Percentiles rank a stretch among this genome's conserved stretches.
Conservation (phyloP, 306 rosid species). For the Pachyrhizus erosus region DNA sequence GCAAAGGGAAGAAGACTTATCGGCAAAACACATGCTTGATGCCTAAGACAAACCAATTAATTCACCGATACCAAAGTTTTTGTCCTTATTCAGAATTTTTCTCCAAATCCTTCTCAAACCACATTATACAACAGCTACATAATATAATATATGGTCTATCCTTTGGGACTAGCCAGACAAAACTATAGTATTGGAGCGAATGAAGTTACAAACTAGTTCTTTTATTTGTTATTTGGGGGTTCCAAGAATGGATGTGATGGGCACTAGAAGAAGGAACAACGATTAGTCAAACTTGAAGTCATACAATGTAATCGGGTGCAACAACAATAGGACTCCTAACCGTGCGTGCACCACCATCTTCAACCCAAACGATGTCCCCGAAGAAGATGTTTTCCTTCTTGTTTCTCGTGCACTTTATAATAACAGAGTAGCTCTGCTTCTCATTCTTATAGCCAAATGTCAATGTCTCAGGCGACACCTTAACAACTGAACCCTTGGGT, state of each 20-base stretch:
- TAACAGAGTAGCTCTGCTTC: slow-evolving; percentile 49
- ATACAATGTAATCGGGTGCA: slow-evolving; percentile 27
- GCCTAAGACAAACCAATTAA: slow-evolving; percentile 19
- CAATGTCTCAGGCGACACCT: slow-evolving; percentile 48
- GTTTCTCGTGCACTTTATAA: slow-evolving; percentile 17
- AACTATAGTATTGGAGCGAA: background rate
- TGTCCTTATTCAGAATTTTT: background rate
- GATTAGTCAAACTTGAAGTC: background rate
- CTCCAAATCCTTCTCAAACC: background rate
- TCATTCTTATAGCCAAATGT: slow-evolving; percentile 47
- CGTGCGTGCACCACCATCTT: slow-evolving; percentile 35
- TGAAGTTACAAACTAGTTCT: background rate
- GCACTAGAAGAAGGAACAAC: background rate
- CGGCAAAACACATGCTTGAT: background rate
- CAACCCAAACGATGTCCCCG: slow-evolving; percentile 52
- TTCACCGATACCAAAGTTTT: slow-evolving; percentile 23
- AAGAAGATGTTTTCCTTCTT: slow-evolving; percentile 14
- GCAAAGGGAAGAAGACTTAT: background rate
- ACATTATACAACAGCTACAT: background rate
- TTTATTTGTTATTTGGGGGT: slow-evolving; percentile 8
- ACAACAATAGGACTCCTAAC: slow-evolving; percentile 58
- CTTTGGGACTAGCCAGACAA: background rate
- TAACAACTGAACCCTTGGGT: slow-evolving; percentile 49
- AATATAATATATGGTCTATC: background rate
- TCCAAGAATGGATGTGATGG: background rate